Conservation (phyloP, 2,329 filamentous ascomycete genomes). For the Canariomyces notabilis region DNA sequence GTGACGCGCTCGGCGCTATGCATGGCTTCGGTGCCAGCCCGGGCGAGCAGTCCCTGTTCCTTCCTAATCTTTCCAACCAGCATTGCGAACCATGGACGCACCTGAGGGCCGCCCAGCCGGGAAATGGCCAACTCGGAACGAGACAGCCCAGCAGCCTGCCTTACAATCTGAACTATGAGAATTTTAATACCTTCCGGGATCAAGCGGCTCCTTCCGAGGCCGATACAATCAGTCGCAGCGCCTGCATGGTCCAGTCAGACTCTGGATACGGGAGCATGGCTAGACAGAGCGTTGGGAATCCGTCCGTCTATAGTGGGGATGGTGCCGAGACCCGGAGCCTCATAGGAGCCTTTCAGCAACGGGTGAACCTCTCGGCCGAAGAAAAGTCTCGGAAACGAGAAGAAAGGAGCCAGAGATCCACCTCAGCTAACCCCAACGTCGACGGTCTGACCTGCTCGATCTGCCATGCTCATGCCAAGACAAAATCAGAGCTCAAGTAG, state of each 20-base stretch:
- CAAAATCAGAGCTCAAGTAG: slow-evolving; percentile 53
- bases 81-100: slow-evolving; percentile 7
- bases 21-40: not conserved
- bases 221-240: slow-evolving; percentile 12
- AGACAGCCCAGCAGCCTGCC: not conserved
- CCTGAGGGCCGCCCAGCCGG: not conserved
- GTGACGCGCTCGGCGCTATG: not conserved
- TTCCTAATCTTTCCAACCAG: slow-evolving; percentile 8
- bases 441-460: slow-evolving; percentile 12
- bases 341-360: slow-evolving; percentile 26
- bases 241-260: slow-evolving; percentile 21
- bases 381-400: slow-evolving; percentile 4
- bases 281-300: slow-evolving; percentile 39
- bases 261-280: slow-evolving; percentile 31
- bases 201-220: slow-evolving; percentile 12
- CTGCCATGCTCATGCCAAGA: slow-evolving; percentile 43
- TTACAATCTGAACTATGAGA: not conserved
- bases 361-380: slow-evolving; percentile 1
- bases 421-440: slow-evolving; percentile 1
- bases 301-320: slow-evolving; percentile 42
- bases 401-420: slow-evolving; percentile 7
- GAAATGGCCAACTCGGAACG: not conserved
- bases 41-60: not conserved
- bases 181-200: slow-evolving; percentile 4
- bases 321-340: slow-evolving; percentile 37